A percentile compares a stretch with the other conserved stretches of the same genome.
These are phyloP conservation scores for Chrysochromulina parva DNA, from an alignment of 78 protist genomes.

Conservation along the genomic window DNA sequence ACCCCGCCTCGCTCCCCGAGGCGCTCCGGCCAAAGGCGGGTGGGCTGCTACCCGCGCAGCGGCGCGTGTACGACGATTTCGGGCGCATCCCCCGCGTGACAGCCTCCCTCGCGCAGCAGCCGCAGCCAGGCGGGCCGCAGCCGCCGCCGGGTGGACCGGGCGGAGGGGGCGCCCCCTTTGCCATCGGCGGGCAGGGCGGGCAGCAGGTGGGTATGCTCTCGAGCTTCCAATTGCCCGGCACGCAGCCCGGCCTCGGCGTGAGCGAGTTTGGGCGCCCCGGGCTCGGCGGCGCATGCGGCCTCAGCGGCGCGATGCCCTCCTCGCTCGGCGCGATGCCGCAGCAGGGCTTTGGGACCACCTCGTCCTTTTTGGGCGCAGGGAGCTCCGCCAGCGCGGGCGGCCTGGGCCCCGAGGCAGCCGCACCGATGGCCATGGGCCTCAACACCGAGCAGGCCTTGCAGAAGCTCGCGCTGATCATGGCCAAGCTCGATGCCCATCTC, in stretches of 20 bases:
- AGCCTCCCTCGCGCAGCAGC: background rate
- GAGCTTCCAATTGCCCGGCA: too few relatives aligned
- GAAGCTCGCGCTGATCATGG: background rate
- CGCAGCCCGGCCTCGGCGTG: too few relatives aligned
- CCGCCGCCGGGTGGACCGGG: background rate
- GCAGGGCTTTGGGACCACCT: too few relatives aligned
- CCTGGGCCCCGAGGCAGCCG: too few relatives aligned
- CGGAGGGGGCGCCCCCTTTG: background rate
- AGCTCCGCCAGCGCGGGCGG: too few relatives aligned
- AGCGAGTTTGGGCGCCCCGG: background rate
- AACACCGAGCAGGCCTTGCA: slow-evolving; percentile 37
- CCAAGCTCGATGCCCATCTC: background rate
- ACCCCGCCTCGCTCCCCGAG: slow-evolving; percentile 76
- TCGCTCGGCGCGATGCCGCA: too few relatives aligned
- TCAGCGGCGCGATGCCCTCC: background rate
- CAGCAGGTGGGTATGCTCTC: too few relatives aligned
- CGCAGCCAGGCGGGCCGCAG: background rate
- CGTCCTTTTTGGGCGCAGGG: too few relatives aligned
- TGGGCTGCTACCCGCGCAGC: slow-evolving; percentile 72
- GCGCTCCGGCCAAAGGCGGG: slow-evolving; percentile 76
- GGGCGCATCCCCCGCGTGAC: slow-evolving; percentile 42
- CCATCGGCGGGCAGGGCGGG: too few relatives aligned
- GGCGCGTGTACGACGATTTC: slow-evolving; percentile 87
- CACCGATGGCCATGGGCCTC: background rate
- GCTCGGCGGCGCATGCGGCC: background rate